These are phyloP conservation scores for Smallanthus sonchifolius DNA, from an alignment of 129 eudicot genomes.

Conservation along the genomic window DNA sequence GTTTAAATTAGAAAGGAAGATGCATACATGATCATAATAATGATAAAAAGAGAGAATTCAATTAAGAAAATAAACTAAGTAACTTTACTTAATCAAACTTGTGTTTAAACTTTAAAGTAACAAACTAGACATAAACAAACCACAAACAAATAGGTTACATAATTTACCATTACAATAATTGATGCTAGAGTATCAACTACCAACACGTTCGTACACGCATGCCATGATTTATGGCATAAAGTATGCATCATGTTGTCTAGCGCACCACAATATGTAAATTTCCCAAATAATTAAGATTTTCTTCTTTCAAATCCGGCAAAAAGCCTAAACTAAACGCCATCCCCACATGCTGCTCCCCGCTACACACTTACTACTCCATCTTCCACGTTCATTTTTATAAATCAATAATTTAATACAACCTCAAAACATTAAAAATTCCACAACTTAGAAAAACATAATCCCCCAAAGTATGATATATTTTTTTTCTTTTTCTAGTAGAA, in stretches of 20 bases:
- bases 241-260: constrained; percentile 16
- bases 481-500: too few species aligned
- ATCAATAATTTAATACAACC: not conserved
- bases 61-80: too few species aligned
- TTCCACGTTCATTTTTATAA: not conserved
- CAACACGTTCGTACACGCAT: not conserved
- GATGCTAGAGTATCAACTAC: too few species aligned
- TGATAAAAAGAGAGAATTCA: too few species aligned
- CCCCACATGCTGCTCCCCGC: constrained; percentile 5
- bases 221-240: constrained; percentile 10
- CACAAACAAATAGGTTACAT: too few species aligned
- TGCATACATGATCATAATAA: too few species aligned
- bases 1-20: too few species aligned
- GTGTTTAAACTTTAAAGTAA: too few species aligned
- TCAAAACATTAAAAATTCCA: not conserved
- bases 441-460: not conserved
- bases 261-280: too few species aligned
- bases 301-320: not conserved
- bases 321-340: not conserved
- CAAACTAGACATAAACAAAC: too few species aligned
- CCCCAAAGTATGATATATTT: not conserved
- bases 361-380: constrained; percentile 5
- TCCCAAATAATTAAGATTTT: not conserved
- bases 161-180: too few species aligned
- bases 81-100: too few species aligned